Conservation (phyloP, 2,329 filamentous ascomycete species). For the Fusarium papillatum region DNA sequence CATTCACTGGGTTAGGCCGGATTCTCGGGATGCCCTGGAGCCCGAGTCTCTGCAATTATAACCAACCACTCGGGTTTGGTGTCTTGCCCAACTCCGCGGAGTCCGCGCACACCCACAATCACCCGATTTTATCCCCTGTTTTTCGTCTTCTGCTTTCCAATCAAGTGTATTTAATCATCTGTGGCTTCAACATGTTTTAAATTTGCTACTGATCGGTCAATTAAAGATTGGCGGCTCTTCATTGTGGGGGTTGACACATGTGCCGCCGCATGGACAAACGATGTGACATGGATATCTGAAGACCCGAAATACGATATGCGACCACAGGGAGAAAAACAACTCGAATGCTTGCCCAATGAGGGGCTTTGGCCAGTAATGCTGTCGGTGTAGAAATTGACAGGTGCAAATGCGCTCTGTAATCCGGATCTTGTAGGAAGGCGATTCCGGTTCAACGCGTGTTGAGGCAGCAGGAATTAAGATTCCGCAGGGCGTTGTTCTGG, state of each 20-base stretch:
- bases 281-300: background rate
- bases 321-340: background rate
- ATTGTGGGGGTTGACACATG: background rate
- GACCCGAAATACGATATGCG: background rate
- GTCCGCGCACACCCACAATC: background rate
- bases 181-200: background rate
- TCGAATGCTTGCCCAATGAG: background rate
- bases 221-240: background rate
- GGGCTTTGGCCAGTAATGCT: background rate
- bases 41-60: background rate
- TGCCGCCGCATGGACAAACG: background rate
- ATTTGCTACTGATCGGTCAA: background rate
- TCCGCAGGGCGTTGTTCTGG: background rate
- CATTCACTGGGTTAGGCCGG: background rate
- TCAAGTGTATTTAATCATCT: background rate
- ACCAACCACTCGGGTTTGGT: background rate
- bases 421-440: background rate
- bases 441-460: background rate
- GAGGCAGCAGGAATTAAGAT: background rate
- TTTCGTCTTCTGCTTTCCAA: background rate
- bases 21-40: background rate
- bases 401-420: background rate
- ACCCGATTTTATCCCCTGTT: background rate
- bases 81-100: background rate
- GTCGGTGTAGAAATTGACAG: background rate